These are phyloP conservation scores for Antitrichia curtipendula DNA, from an alignment of 225 moss, liverwort and hornwort species.

Conservation along the genomic window DNA sequence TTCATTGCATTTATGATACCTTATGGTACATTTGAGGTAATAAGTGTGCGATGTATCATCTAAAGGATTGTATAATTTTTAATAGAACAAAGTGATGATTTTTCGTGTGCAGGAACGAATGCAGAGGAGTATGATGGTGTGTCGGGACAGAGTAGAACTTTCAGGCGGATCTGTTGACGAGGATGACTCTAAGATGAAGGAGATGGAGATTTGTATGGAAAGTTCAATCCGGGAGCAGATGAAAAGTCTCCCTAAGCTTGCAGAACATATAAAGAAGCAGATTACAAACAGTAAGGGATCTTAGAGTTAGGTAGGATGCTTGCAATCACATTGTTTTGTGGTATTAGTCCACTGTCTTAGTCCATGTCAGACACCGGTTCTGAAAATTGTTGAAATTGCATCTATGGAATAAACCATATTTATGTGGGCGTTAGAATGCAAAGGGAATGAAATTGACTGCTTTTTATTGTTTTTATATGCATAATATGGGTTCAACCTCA, in stretches of 20 bases:
- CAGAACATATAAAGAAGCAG: conserved; percentile 48
- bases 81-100: not conserved
- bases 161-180: conserved; percentile 39
- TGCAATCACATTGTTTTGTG: not conserved
- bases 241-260: conserved; percentile 42
- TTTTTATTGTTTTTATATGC: too few species aligned
- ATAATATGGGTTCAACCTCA: not conserved
- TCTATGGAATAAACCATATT: not conserved
- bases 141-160: conserved; percentile 39
- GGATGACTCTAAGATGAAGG: conserved; percentile 37
- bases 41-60: not conserved
- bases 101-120: conserved; percentile 27
- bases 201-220: conserved; percentile 50
- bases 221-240: conserved; percentile 29
- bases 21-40: not conserved
- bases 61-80: not conserved
- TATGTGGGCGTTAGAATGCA: not conserved
- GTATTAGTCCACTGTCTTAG: not conserved
- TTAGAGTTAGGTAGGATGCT: not conserved
- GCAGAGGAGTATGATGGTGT: conserved; percentile 53
- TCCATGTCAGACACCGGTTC: not conserved
- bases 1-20: not conserved
- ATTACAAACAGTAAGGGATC: conserved; percentile 3
- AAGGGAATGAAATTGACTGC: not conserved
- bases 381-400: not conserved